These are phyloP conservation scores for Hypoxylon perforatum DNA, from an alignment of 495 filamentous ascomycete species.

Conservation along the genomic window DNA sequence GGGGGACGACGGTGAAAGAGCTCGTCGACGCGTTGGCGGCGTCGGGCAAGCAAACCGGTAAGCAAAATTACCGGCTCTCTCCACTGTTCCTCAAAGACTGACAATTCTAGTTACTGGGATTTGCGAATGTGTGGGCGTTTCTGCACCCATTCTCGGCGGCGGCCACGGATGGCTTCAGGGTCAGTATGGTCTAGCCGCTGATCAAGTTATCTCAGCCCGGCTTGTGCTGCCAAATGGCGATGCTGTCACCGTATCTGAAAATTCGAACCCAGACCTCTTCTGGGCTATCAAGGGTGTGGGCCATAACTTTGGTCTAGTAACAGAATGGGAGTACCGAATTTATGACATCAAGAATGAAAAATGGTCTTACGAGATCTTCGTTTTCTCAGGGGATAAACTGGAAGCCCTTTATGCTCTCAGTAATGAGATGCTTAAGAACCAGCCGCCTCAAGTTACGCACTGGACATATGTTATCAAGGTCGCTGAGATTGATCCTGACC, in stretches of 20 bases:
- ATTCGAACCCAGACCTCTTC: slow-evolving; percentile 55
- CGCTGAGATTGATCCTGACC: slow-evolving; percentile 6
- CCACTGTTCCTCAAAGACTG: no score
- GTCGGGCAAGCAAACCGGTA: slow-evolving; percentile 35
- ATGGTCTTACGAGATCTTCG: slow-evolving; percentile 36
- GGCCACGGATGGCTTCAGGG: slow-evolving; percentile 65
- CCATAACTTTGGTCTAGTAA: slow-evolving; percentile 66
- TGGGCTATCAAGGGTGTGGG: slow-evolving; percentile 66
- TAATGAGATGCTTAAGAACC: slow-evolving; percentile 11
- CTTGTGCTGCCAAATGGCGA: slow-evolving; percentile 62
- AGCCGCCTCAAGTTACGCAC: slow-evolving; percentile 17
- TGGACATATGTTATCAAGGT: slow-evolving; percentile 31
- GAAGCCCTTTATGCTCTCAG: slow-evolving; percentile 25
- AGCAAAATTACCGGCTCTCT: neutral
- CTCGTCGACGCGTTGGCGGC: slow-evolving; percentile 25
- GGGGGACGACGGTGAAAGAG: slow-evolving; percentile 47
- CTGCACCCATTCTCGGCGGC: slow-evolving; percentile 60
- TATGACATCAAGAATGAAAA: slow-evolving; percentile 19
- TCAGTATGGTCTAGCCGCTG: slow-evolving; percentile 60
- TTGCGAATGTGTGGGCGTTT: slow-evolving; percentile 58
- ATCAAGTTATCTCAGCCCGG: slow-evolving; percentile 59
- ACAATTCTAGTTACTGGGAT: slow-evolving; percentile 51
- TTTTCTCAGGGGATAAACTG: slow-evolving; percentile 32
- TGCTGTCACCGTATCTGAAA: slow-evolving; percentile 45
- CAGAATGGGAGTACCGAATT: slow-evolving; percentile 20